Evolutionary conservation across 176 grass and related monocot genomes (phyloP).

Genomic region (Musa acuminata): DNA sequence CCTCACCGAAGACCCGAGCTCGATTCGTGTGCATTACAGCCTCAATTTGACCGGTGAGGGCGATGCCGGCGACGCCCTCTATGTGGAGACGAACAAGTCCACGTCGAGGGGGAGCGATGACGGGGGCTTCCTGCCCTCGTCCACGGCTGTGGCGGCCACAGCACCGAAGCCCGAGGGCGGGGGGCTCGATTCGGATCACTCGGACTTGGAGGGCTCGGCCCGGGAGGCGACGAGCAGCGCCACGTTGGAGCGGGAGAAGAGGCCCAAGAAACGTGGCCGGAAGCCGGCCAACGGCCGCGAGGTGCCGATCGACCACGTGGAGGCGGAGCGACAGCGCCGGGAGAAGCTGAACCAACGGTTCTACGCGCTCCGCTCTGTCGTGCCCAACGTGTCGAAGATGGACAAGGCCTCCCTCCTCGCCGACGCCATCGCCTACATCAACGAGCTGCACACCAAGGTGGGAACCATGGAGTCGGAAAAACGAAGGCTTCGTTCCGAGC

Average conservation of each 20-base stretch:
- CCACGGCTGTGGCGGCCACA: too few relatives aligned
- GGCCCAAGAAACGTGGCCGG: conserved; percentile 10
- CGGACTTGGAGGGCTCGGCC: conserved; percentile 5
- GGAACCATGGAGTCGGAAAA: not conserved
- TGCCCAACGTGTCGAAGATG: conserved; percentile 17
- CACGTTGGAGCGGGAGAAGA: not conserved
- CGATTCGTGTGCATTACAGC: not conserved
- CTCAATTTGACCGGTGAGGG: not conserved
- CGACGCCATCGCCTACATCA: conserved; percentile 16
- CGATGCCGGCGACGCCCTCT: not conserved
- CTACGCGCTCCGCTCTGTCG: conserved; percentile 16
- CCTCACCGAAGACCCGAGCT: not conserved
- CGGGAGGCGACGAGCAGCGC: not conserved
- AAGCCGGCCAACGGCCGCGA: conserved; percentile 22
- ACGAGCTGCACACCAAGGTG: not conserved
- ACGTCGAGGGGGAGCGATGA: too few relatives aligned
- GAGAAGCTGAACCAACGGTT: conserved; percentile 18
- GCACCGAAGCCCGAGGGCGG: not conserved
- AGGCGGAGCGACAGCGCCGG: conserved; percentile 15
- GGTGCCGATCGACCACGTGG: conserved; percentile 13
- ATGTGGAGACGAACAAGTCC: not conserved
- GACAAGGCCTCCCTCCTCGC: conserved; percentile 19
- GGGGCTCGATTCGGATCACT: conserved; percentile 1
- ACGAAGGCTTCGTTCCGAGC: not conserved
- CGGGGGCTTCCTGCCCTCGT: too few relatives aligned